Conservation (phyloP, 2,329 filamentous ascomycete genomes). For the Ophiosphaerella korrae region DNA sequence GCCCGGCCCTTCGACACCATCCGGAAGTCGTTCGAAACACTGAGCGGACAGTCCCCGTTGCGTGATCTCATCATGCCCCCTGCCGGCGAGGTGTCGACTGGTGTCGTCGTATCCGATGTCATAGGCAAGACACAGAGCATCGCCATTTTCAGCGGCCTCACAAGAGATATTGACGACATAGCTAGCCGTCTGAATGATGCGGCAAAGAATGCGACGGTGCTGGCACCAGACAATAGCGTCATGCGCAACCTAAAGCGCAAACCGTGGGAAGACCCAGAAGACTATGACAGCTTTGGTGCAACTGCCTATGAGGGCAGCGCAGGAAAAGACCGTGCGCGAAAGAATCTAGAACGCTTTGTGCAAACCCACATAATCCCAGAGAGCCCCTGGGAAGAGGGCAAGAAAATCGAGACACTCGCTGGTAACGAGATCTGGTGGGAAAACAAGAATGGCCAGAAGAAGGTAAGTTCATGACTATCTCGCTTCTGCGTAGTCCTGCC, state of each 20-base stretch:
- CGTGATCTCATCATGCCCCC: slow-evolving; percentile 36
- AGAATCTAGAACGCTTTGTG: slow-evolving; percentile 80
- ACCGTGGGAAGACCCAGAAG: slow-evolving; percentile 79
- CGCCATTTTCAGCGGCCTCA: slow-evolving; percentile 82
- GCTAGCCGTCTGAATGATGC: slow-evolving; percentile 70
- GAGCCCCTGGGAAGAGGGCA: slow-evolving; percentile 74
- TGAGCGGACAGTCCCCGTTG: slow-evolving; percentile 36
- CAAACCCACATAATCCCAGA: slow-evolving; percentile 79
- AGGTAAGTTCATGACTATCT: slow-evolving; percentile 57
- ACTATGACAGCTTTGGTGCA: slow-evolving; percentile 70
- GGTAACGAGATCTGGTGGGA: slow-evolving; percentile 85
- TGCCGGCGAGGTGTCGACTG: slow-evolving; percentile 37
- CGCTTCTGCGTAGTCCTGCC: slow-evolving; percentile 7
- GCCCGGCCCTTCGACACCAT: slow-evolving; percentile 39
- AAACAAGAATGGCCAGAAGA: slow-evolving; percentile 67
- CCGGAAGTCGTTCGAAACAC: slow-evolving; percentile 33
- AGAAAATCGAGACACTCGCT: slow-evolving; percentile 70
- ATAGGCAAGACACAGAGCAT: slow-evolving; percentile 77
- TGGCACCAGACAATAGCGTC: slow-evolving; percentile 84
- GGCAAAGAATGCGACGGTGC: slow-evolving; percentile 75
- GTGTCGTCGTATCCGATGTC: slow-evolving; percentile 79
- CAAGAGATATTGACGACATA: slow-evolving; percentile 74
- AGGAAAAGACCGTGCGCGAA: slow-evolving; percentile 75
- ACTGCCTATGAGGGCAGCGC: slow-evolving; percentile 76
- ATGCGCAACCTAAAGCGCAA: slow-evolving; percentile 80